Evolutionary conservation across 2,329 filamentous ascomycete genomes (phyloP).

Genomic region (Sodiomyces alkalinus): DNA sequence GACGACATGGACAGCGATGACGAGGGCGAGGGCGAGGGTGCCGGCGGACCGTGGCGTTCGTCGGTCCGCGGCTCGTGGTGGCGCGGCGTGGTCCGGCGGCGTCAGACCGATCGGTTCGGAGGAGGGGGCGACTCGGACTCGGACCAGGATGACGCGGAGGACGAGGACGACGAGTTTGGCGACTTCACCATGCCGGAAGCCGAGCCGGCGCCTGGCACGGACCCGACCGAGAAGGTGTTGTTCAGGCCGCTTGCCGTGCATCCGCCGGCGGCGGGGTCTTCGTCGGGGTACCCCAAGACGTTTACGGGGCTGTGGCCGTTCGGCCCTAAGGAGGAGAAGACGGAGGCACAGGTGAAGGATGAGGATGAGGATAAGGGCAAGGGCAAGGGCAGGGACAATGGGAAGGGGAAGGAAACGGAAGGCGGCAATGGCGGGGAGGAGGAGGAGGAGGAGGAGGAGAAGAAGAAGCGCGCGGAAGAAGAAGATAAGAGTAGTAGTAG

Average conservation of each 20-base stretch:
- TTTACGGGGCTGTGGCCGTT: conserved; percentile 46
- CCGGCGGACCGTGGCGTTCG: conserved; percentile 4
- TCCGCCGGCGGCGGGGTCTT: conserved; percentile 24
- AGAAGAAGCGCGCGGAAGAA: too few species aligned
- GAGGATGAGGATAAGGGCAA: conserved; percentile 14
- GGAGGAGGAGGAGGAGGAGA: conserved; percentile 11
- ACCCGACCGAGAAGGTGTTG: conserved; percentile 25
- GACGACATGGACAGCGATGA: conserved; percentile 35
- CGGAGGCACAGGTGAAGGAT: conserved; percentile 11
- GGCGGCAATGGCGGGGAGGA: conserved; percentile 19
- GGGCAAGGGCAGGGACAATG: conserved; percentile 14
- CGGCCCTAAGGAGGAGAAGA: conserved; percentile 22
- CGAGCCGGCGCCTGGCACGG: conserved; percentile 14
- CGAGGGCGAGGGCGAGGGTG: conserved; percentile 27
- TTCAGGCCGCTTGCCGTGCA: conserved; percentile 40
- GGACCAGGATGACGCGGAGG: conserved; percentile 34
- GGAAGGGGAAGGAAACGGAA: conserved; percentile 13
- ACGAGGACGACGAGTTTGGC: conserved; percentile 49
- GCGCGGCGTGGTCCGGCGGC: conserved; percentile 22
- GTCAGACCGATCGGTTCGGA: conserved; percentile 18
- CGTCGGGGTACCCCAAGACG: conserved; percentile 16
- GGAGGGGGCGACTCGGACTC: conserved; percentile 29
- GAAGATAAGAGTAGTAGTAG: conserved; percentile 17
- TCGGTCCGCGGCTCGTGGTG: conserved; percentile 30
- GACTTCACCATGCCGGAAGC: conserved; percentile 53